phyloP scores from a whole-genome alignment of 495 filamentous ascomycete genomes.

The Podospora tetraspora region DNA sequence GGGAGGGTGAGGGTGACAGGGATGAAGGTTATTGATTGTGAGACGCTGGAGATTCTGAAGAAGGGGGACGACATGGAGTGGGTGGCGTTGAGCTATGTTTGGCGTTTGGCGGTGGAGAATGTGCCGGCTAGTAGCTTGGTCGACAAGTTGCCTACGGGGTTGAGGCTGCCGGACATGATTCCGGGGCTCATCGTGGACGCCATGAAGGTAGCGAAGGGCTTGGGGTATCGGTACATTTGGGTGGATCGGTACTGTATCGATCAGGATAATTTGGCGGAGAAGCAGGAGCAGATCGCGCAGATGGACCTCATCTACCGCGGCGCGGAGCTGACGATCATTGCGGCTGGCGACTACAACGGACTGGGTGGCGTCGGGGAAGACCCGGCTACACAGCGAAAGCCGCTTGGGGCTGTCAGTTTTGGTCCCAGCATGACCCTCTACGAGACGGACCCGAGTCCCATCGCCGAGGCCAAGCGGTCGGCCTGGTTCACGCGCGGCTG shows the following conservation, averaged over 20 bases:
- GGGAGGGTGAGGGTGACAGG: background rate
- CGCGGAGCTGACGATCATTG: slow-evolving; percentile 26
- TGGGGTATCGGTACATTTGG: slow-evolving; percentile 14
- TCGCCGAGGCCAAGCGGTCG: slow-evolving; percentile 14
- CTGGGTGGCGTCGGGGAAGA: background rate
- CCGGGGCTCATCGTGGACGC: slow-evolving; percentile 4
- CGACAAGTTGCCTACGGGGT: background rate
- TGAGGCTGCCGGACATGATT: background rate
- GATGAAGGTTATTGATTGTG: slow-evolving; percentile 2
- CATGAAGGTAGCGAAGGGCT: background rate
- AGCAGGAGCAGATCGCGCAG: slow-evolving; percentile 3
- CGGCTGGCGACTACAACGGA: slow-evolving; percentile 12
- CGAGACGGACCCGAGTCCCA: slow-evolving; percentile 13
- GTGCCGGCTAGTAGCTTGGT: background rate
- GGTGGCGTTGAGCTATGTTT: background rate
- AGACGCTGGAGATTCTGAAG: background rate
- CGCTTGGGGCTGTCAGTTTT: background rate
- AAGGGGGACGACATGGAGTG: background rate
- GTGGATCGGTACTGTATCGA: slow-evolving; percentile 15
- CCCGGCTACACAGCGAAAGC: background rate
- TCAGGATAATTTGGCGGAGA: slow-evolving; percentile 2
- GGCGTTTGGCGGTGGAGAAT: background rate
- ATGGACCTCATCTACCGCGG: slow-evolving; percentile 9
- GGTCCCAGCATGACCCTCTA: slow-evolving; percentile 3
- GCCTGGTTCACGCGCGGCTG: slow-evolving; percentile 35